Base-by-base conservation (phyloP, 2,329 filamentous ascomycete genomes). In the Beauveria varroae region DNA sequence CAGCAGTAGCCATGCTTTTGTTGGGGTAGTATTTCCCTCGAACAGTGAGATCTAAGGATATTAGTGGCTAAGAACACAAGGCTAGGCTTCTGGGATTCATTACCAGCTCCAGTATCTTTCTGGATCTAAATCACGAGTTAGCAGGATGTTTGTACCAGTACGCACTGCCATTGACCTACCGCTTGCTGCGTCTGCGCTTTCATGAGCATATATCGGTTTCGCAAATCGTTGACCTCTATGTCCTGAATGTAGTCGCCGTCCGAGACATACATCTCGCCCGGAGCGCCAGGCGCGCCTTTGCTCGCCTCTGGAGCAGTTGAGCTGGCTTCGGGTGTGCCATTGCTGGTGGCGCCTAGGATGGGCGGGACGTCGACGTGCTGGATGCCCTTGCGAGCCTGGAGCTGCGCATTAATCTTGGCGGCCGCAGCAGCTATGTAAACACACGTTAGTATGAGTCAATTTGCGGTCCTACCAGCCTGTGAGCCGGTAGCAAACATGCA, bases 91-190 rank as follows among this genome's bases (percentile, higher is more conserved):
- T 10, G 4, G 37, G 14, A 62, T 78, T 81, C 86, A 93, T 87
- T 99, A 99, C 95, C 95, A 84, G 95, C 93, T 84, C 95, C 95
- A 87, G 93, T 98, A 72, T 97, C 91, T 81, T 97, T 93, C 88
- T 96, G 96, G 72, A 99, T 99, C 95, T 99, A 93, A 71, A 57
- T 16, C 3, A 14, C 16, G 22, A 20, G 34, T 62, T 49, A 62
- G 60, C 47, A 24, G 16, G 16, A 16, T 28, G 14, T 26, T 22
- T 26, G 12, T 22, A 18, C 10, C 3, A 18, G 22, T 7, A 10
- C 3, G 10, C 44, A 8, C 26, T 16, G 14, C 10, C 34, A 22
- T 34, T 12, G 88, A 93, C 89, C 96, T 97, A 99, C 95, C 93
- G 95, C 96, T 86, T 96, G 96, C 82, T 98, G 95, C 67, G 92